Percentiles rank a stretch among this genome's conserved stretches.
phyloP scores from a whole-genome alignment of 768 basidiomycete species.

The Dictyophora rubrovolvata region DNA sequence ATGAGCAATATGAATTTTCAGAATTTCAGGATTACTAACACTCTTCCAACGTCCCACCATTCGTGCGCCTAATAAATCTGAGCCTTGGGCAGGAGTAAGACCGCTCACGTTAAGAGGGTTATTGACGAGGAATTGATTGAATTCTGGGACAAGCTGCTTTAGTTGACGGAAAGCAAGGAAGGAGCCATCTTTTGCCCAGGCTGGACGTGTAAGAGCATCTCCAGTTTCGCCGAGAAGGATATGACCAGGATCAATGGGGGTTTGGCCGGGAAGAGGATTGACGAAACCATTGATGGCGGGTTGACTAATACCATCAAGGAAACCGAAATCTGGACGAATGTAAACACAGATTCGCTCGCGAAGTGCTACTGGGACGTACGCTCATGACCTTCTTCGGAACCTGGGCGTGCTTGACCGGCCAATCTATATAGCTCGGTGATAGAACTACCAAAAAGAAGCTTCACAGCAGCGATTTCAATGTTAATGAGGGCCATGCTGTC shows the following conservation, averaged over 20 bases:
- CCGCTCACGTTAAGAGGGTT: constrained; percentile 14
- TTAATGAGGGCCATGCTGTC: constrained; percentile 24
- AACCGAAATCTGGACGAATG: constrained; percentile 16
- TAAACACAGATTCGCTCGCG: constrained; percentile 8
- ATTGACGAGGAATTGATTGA: constrained; percentile 18
- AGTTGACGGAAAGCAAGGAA: constrained; percentile 25
- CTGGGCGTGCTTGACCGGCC: constrained; percentile 25
- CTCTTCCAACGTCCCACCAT: constrained; percentile 27
- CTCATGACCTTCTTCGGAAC: constrained; percentile 19
- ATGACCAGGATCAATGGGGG: constrained; percentile 18
- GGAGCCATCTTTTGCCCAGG: constrained; percentile 23
- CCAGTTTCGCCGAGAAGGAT: constrained; percentile 18
- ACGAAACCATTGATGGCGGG: constrained; percentile 23
- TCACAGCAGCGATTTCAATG: constrained; percentile 6
- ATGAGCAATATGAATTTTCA: background rate
- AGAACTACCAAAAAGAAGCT: constrained; percentile 27
- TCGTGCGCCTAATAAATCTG: constrained; percentile 23
- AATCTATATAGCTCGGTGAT: constrained; percentile 29
- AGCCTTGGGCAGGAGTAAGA: constrained; percentile 14
- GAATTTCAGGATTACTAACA: constrained; percentile 4
- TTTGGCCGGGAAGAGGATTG: constrained; percentile 18
- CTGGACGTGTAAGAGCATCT: constrained; percentile 17
- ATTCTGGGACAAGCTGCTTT: constrained; percentile 26
- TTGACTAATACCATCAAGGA: constrained; percentile 23
- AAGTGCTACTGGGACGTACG: constrained; percentile 12